These are phyloP conservation scores for Colletotrichum limetticola DNA, from an alignment of 2,329 filamentous ascomycete species.

Conservation along the genomic window DNA sequence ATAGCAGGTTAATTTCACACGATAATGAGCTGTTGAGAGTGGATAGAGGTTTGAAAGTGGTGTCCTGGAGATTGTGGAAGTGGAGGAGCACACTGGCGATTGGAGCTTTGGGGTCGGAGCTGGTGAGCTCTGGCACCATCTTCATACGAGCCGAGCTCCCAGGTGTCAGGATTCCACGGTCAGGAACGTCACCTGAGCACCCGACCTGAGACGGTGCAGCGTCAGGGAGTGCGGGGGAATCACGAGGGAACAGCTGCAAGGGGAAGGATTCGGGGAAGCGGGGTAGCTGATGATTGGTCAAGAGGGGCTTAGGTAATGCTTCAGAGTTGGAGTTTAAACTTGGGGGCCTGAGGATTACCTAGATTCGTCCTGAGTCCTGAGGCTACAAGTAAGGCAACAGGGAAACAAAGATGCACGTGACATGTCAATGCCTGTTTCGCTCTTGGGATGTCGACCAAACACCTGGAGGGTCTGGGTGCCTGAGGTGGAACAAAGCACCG, in stretches of 20 bases:
- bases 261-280: slow-evolving; percentile 24
- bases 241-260: slow-evolving; percentile 24
- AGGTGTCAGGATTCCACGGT: not conserved
- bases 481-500: not conserved
- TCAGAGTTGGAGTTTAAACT: slow-evolving; percentile 22
- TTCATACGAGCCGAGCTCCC: not conserved
- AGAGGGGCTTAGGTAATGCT: slow-evolving; percentile 8
- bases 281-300: slow-evolving; percentile 17
- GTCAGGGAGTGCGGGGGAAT: slow-evolving; percentile 34
- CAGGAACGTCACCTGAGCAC: slow-evolving; percentile 30
- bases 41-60: not conserved
- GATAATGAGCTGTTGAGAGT: slow-evolving; percentile 1
- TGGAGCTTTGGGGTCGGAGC: not conserved
- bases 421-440: not conserved
- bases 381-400: no score
- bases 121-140: not conserved
- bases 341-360: slow-evolving; percentile 9
- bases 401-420: not conserved
- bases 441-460: not conserved
- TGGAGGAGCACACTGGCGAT: not conserved
- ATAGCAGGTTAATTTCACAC: not conserved
- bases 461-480: not conserved
- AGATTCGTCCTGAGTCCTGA: no score
- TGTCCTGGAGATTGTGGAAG: not conserved
- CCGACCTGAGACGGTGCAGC: slow-evolving; percentile 27